Evolutionary conservation across 1,284 basidiomycete genomes (phyloP), one percentile per base, ranked within the genome.

Genomic region (Caloboletus inedulis): DNA sequence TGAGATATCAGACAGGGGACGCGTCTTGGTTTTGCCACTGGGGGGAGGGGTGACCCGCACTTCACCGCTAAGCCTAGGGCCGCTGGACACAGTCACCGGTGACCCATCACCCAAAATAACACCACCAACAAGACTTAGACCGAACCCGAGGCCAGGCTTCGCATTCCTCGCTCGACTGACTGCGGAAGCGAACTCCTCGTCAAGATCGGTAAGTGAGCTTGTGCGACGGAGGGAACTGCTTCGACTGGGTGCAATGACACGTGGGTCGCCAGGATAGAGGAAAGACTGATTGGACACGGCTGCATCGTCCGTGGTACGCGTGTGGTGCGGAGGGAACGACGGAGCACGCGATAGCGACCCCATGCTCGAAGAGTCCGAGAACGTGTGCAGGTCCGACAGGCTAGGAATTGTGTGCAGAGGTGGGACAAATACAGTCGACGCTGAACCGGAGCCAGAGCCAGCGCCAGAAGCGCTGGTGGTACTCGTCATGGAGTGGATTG

Each of bases 161-260:
- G 73, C 68, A 27, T 71, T 73, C 43, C 76, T 68, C 16, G 77
- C 77, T 25, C 75, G 68, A 39, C 74, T 68, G 16, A 80, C 63
- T 10, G 78, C 78, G 10, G 73, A 73, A 14, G 72, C 79, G 52
- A 88, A 87, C 61, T 83, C 85, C 31, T 81, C 80, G 45, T 88
- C 87, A 23, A 91, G 70, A 62, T 91, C 88, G 0, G 84, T 85
- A 71, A 89, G 77, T 0, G 87, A 89, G 31, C 80, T 84, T n/a
- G 84, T 87, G 30, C 88, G 77, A 31, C 86, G 76, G 46, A 89
- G 59, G 4, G 77, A 79, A 52, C 76, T 77, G 62, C 77, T 79
- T 31, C 86, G 74, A 52, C 80, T 81, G 1, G 85, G 82, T 3
- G 78, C 79, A 52, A 91, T 89, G 5, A 81, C 81, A 7, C 87